These are phyloP conservation scores for Metschnikowia amazonensis DNA, from an alignment of 805 yeast genomes.

Conservation along the genomic window DNA sequence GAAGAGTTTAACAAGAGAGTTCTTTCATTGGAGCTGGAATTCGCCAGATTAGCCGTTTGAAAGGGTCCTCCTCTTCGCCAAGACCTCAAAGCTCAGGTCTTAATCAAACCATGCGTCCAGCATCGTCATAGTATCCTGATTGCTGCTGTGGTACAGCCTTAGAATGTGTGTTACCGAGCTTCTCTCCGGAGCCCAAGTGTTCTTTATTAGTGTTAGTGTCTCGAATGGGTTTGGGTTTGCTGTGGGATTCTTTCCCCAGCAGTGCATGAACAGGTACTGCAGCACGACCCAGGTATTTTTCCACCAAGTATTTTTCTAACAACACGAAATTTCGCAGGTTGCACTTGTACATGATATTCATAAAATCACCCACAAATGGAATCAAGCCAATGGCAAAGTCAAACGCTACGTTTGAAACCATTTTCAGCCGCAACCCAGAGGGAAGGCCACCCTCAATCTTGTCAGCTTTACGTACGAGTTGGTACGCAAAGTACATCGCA, in stretches of 20 bases:
- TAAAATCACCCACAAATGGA: conserved; percentile 24
- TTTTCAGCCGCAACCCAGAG: conserved; percentile 23
- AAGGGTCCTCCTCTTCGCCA: no score
- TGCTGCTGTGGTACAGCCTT: not conserved
- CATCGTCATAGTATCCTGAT: not conserved
- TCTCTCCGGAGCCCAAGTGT: not conserved
- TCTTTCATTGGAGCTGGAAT: conserved; percentile 16
- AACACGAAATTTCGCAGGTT: conserved; percentile 25
- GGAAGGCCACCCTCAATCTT: conserved; percentile 40
- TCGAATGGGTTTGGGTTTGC: not conserved
- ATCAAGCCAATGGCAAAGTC: conserved; percentile 39
- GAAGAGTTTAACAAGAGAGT: conserved; percentile 22
- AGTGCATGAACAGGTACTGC: not conserved
- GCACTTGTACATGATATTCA: conserved; percentile 23
- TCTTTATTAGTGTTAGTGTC: not conserved
- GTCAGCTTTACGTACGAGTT: conserved; percentile 29
- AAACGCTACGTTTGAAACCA: conserved; percentile 38
- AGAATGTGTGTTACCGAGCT: not conserved
- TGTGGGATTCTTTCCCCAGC: not conserved
- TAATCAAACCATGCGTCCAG: not conserved
- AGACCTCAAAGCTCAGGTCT: not conserved
- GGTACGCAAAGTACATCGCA: conserved; percentile 28
- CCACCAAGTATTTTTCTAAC: conserved; percentile 35
- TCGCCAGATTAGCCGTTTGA: not conserved
- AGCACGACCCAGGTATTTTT: conserved; percentile 22